Evolutionary conservation across 2,329 filamentous ascomycete species (phyloP).

Genomic region (Phoma sp.): DNA sequence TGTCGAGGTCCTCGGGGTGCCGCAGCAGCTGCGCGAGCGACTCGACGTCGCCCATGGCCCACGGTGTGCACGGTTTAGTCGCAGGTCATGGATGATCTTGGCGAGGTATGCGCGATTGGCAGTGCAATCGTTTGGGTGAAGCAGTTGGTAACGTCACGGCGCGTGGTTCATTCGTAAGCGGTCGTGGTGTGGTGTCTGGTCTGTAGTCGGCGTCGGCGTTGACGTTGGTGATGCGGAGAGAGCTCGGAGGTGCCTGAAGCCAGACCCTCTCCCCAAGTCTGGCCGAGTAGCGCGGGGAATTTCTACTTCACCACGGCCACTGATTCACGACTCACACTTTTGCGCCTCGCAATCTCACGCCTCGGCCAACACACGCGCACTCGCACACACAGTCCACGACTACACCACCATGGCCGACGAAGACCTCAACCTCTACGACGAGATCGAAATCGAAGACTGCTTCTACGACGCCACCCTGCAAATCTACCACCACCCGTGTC

Average conservation of each 20-base stretch:
- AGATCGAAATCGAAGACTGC: conserved; percentile 94
- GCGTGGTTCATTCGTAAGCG: not conserved
- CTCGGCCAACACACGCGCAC: not conserved
- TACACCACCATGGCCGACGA: conserved; percentile 41
- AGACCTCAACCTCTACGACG: conserved; percentile 80
- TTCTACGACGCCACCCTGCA: conserved; percentile 93
- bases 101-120: not conserved
- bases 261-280: not conserved
- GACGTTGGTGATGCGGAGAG: not conserved
- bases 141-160: no score
- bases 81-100: not conserved
- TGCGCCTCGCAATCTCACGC: not conserved
- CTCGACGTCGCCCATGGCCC: conserved; percentile 67
- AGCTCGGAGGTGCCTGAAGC: not conserved
- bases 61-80: not conserved
- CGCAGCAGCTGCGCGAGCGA: conserved; percentile 86
- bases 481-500: conserved; percentile 95
- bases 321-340: conserved; percentile 3
- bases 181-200: not conserved
- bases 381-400: not conserved
- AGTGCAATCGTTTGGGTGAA: not conserved
- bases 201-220: no score
- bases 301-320: not conserved
- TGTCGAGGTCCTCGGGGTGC: conserved; percentile 96
- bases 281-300: not conserved